Conservation (phyloP, 805 yeast genomes). For the Teunomyces funiuensis region DNA sequence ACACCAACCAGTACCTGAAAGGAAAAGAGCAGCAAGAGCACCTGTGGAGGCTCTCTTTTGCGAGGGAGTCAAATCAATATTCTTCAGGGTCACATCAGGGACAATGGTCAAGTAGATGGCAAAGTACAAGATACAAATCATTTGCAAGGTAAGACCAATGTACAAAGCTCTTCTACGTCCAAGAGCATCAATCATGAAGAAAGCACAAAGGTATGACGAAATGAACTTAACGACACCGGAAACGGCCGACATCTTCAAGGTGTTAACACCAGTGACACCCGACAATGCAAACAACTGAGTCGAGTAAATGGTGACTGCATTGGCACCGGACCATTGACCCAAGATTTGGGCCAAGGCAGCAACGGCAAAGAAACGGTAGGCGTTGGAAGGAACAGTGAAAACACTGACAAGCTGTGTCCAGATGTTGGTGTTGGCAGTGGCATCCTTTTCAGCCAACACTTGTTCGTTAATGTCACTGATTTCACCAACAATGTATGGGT, state of each 20-base stretch:
- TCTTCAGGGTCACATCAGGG: constrained; percentile 18
- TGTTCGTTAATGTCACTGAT: constrained; percentile 23
- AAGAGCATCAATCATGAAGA: constrained; percentile 24
- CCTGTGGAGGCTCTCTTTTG: constrained; percentile 17
- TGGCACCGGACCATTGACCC: constrained; percentile 29
- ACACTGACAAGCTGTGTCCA: constrained; percentile 16
- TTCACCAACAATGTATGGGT: constrained; percentile 24
- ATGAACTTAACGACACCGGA: constrained; percentile 25
- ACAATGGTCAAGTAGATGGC: constrained; percentile 23
- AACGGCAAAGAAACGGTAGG: constrained; percentile 22
- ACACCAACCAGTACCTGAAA: constrained; percentile 25
- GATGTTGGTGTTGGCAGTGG: constrained; percentile 13
- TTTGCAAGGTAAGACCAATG: constrained; percentile 21
- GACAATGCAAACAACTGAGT: constrained; percentile 21
- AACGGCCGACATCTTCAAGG: constrained; percentile 23
- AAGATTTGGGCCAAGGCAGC: constrained; percentile 19
- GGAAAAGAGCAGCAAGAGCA: constrained; percentile 24
- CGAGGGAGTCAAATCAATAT: constrained; percentile 13
- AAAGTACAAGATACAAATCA: constrained; percentile 17
- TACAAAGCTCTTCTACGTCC: constrained; percentile 23
- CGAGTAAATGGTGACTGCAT: constrained; percentile 25
- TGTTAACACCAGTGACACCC: constrained; percentile 20
- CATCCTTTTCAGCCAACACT: constrained; percentile 20
- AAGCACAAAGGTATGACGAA: constrained; percentile 22
- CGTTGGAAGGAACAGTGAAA: constrained; percentile 16